Conservation (phyloP, 2,329 filamentous ascomycete species). For the Trichoderma aggressivum region DNA sequence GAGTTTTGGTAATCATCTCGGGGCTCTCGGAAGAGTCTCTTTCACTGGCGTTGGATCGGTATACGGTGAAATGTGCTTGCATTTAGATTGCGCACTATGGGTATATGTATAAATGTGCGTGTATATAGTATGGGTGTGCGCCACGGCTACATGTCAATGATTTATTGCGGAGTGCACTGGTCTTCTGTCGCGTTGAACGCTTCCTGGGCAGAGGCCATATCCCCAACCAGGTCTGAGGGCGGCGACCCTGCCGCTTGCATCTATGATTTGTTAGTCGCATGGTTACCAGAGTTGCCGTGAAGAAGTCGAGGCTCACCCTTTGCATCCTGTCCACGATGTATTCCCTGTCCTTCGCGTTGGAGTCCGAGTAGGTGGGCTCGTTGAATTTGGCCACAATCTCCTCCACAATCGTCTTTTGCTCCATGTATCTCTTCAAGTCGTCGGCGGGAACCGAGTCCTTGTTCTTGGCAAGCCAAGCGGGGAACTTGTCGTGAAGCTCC, state of each 20-base stretch:
- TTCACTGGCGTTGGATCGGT: conserved; percentile 24
- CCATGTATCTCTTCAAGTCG: conserved; percentile 75
- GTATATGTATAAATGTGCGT: conserved; percentile 26
- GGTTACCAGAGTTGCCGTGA: background rate
- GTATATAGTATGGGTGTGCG: conserved; percentile 19
- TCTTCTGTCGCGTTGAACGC: conserved; percentile 59
- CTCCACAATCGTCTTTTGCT: conserved; percentile 73
- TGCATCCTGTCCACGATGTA: conserved; percentile 98
- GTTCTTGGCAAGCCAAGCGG: conserved; percentile 82
- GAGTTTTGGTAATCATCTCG: background rate
- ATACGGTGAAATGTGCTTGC: conserved; percentile 20
- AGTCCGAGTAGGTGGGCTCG: conserved; percentile 73
- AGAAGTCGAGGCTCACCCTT: conserved; percentile 58
- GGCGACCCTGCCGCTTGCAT: conserved; percentile 96
- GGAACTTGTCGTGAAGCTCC: conserved; percentile 90
- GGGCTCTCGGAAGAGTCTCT: conserved; percentile 22
- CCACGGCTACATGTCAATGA: conserved; percentile 28
- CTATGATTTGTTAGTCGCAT: conserved; percentile 43
- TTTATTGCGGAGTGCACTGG: conserved; percentile 60
- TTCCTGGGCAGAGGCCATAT: conserved; percentile 81
- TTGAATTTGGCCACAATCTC: conserved; percentile 93
- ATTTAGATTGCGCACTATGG: conserved; percentile 20
- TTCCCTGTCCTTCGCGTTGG: conserved; percentile 75
- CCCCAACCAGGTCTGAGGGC: conserved; percentile 84
- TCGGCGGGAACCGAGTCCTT: conserved; percentile 60